Evolutionary conservation across 2,329 filamentous ascomycete species (phyloP).

Genomic region (Cordyceps javanica): DNA sequence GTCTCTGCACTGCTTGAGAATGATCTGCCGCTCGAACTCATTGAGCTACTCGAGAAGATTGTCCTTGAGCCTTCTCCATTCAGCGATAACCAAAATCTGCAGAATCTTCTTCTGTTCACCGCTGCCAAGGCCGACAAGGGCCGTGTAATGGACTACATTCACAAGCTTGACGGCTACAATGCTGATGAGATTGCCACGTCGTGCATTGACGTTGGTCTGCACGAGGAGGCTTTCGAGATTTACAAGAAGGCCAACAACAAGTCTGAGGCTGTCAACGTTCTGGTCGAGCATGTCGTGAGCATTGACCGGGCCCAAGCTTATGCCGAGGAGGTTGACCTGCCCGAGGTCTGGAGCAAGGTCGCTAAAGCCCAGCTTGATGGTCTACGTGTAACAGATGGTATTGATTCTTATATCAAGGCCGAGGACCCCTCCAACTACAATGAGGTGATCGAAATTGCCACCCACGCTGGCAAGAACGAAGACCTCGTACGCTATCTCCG

Average conservation of each 20-base stretch:
- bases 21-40: conserved; percentile 87
- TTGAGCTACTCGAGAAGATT: conserved; percentile 98
- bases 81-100: conserved; percentile 93
- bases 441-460: conserved; percentile 94
- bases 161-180: conserved; percentile 81
- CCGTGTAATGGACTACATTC: conserved; percentile 93
- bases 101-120: conserved; percentile 94
- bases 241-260: conserved; percentile 97
- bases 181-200: conserved; percentile 88
- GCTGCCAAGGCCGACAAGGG: conserved; percentile 95
- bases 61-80: conserved; percentile 98
- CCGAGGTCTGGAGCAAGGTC: conserved; percentile 97
- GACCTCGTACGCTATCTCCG: conserved; percentile 93
- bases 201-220: conserved; percentile 90
- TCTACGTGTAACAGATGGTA: conserved; percentile 83
- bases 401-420: conserved; percentile 96
- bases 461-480: conserved; percentile 93
- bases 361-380: conserved; percentile 97
- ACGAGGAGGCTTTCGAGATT: conserved; percentile 96
- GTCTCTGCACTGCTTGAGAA: conserved; percentile 88
- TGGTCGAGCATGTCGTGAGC: conserved; percentile 94
- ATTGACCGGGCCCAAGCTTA: conserved; percentile 96
- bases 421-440: conserved; percentile 86
- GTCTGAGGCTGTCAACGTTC: conserved; percentile 77
- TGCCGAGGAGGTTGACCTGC: conserved; percentile 86